A percentile compares a stretch with the other conserved stretches of the same genome.
These are phyloP conservation scores for Nicotiana knightiana DNA, from an alignment of 257 asterid genomes.

Conservation along the genomic window DNA sequence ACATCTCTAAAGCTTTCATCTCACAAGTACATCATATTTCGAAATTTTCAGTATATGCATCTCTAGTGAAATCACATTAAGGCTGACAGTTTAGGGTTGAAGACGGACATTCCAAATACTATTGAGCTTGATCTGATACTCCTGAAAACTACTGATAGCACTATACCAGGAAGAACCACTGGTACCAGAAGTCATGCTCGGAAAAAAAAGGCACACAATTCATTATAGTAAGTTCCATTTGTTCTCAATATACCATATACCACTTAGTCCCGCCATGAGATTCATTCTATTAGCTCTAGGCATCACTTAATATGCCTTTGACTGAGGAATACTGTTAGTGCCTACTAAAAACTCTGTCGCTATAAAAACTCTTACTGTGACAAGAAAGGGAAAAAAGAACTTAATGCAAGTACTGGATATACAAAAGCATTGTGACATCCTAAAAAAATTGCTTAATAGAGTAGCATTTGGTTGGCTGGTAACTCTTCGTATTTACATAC, in stretches of 20 bases:
- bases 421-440: neutral
- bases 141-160: neutral
- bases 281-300: neutral
- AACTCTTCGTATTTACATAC: neutral
- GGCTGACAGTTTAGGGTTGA: neutral
- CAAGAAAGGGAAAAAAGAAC: neutral
- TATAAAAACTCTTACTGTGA: neutral
- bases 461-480: neutral
- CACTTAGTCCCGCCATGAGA: neutral
- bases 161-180: neutral
- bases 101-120: neutral
- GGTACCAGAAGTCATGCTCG: neutral
- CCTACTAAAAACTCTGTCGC: neutral
- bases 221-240: neutral
- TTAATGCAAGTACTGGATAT: neutral
- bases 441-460: neutral
- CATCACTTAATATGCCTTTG: neutral
- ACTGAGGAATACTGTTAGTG: neutral
- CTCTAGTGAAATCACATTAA: neutral
- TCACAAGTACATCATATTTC: neutral
- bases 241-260: neutral
- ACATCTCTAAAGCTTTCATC: neutral
- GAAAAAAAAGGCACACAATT: neutral
- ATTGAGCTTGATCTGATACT: too few relatives aligned
- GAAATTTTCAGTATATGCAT: neutral